Evolutionary conservation across 164 flowering plant genomes (phyloP), one percentile per base, ranked within the genome.

Genomic region (Litsea cubeba): DNA sequence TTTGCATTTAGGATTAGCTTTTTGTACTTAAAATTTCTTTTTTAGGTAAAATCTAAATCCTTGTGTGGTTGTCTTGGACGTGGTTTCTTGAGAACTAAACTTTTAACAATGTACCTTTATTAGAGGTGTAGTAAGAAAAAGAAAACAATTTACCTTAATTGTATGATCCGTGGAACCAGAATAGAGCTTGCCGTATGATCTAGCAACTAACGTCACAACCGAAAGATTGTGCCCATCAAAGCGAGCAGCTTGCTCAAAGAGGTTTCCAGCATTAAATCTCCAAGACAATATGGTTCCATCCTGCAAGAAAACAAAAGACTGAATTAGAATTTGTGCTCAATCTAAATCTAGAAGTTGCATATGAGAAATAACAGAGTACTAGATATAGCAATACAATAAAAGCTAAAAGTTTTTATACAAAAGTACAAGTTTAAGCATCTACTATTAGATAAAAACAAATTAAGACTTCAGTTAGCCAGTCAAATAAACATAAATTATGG

Each of bases 101-200:
- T 40, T 40, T 40, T 4, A 40, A 40, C 35, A 30, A 30, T 30
- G 5, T 30, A 30, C 46, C 46, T 5, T 5, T 40, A 40, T 6
- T 8, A 40, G 46, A 40, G 46, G 11, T 40, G 46, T 8, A 40
- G 46, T 8, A 5, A 7, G 46, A 40, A 40, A 40, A 40, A 40
- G 46, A 70, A 25, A 24, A 24, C 65, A 77, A 81, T 93, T 82
- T 85, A 90, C 99, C 77, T 79, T 85, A 71, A 95, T 89, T 70
- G 97, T 77, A 66, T 85, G 30, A 81, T 95, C 99, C 94, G 91
- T 93, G 26, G 98, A 93, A 74, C 99, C 99, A 78, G 99, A 95
- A 79, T 87, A 95, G 3, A 95, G 85, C 77, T 92, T 87, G 70
- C 87, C 91, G 66, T 5, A 5, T 40, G 89, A 93, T 72, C 98